Evolutionary conservation across 257 asterid genomes (phyloP), one percentile per base, ranked within the genome.

Genomic region (Verbena officinalis): DNA sequence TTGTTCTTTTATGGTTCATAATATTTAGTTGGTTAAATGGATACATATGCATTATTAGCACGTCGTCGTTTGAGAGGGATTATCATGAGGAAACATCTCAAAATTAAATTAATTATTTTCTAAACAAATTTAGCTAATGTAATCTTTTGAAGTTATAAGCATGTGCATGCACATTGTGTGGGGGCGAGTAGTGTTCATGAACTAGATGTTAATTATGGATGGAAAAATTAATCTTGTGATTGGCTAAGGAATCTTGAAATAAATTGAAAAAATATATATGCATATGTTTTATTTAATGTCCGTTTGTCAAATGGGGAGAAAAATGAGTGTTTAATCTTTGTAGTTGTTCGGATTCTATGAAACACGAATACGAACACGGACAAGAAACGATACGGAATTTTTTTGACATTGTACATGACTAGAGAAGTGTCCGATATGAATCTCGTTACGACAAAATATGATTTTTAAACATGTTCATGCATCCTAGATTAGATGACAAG

Each of bases 91-190:
- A 60, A 64, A 71, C 71, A 55, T 45, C 61, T 38, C 44, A 55
- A 56, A 38, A 56, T 24, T 22, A 46, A 16, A 56, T 24, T 22
- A 46, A 16, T 15, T n/a, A 20, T 55, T 24, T 62, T 14, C 8
- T 5, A 14, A 71, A 55, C 61, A 46, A 54, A n/a, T 71, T 71
- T 48, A 24, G 38, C 23, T 46, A 46, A 23, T 64, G 27, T n/a
- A n/a, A n/a, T 64, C 9, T 19, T 46, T 45, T 27, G 16, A 42
- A 51, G 64, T 65, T 46, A 57, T 43, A 36, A 53, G 69, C 95
- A 84, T 71, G 87, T 87, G 91, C 91, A 58, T 64, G 84, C 89
- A 80, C 87, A 82, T 84, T 86, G 76, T 68, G 66, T 59, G 60
- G 23, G 61, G 54, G 49, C 7, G 40, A 36, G 78, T 80, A 75